A percentile compares a stretch with the other conserved stretches of the same genome.
Evolutionary conservation across 805 yeast genomes (phyloP).

Genomic region (Candida verbasci): DNA sequence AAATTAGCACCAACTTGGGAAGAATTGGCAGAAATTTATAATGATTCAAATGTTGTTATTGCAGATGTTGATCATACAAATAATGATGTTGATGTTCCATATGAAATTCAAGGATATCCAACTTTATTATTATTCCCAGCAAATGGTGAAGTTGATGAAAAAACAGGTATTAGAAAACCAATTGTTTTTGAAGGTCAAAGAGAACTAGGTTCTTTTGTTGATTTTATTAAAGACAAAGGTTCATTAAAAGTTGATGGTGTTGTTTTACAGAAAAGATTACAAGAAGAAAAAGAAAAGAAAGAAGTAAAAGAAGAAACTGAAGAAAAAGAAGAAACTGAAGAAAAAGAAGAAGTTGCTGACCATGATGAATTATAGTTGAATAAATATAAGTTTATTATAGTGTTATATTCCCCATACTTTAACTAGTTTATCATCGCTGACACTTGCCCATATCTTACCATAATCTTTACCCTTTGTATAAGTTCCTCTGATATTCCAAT

Average conservation of each 20-base stretch:
- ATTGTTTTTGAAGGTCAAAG: constrained; percentile 66
- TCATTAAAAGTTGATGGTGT: constrained; percentile 56
- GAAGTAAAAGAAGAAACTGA: no score
- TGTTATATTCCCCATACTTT: constrained; percentile 68
- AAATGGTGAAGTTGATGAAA: constrained; percentile 37
- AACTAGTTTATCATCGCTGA: constrained; percentile 75
- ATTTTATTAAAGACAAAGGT: constrained; percentile 70
- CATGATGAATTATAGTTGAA: constrained; percentile 43
- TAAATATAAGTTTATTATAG: no score
- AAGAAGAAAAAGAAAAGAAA: no score
- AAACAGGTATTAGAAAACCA: constrained; percentile 46
- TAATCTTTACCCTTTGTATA: constrained; percentile 20
- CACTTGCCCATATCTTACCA: constrained; percentile 66
- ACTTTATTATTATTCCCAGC: constrained; percentile 90
- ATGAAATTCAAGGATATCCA: constrained; percentile 83
- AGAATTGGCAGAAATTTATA: constrained; percentile 72
- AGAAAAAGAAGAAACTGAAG: no score
- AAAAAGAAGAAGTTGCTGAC: constrained; percentile 18
- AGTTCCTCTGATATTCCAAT: constrained; percentile 49
- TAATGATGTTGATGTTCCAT: constrained; percentile 75
- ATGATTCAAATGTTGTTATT: constrained; percentile 53
- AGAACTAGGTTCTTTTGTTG: constrained; percentile 63
- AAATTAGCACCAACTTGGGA: constrained; percentile 84
- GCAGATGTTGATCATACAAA: constrained; percentile 88
- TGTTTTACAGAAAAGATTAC: no score